These are phyloP conservation scores for Datura wrightii DNA, from an alignment of 257 asterid species.

Conservation along the genomic window DNA sequence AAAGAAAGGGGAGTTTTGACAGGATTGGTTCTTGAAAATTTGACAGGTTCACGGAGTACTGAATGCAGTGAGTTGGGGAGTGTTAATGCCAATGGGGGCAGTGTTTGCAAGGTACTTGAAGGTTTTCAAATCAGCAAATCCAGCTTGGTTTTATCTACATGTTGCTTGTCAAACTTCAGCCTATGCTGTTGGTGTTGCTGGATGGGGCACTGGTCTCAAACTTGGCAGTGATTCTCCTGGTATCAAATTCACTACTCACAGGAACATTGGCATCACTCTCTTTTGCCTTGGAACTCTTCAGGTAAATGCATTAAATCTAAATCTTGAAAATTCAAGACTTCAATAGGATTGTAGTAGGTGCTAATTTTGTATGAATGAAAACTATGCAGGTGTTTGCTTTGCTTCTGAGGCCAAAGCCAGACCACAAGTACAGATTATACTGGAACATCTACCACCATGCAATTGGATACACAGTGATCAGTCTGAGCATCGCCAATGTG, in stretches of 20 bases:
- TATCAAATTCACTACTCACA: slow-evolving; percentile 45
- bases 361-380: background rate
- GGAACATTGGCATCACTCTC: slow-evolving; percentile 69
- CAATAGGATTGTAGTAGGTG: background rate
- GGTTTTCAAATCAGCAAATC: slow-evolving; percentile 69
- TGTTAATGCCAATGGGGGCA: slow-evolving; percentile 72
- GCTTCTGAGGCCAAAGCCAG: slow-evolving; percentile 81
- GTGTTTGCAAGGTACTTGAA: slow-evolving; percentile 69
- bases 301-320: slow-evolving; percentile 13
- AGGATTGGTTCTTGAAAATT: background rate
- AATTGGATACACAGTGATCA: slow-evolving; percentile 63
- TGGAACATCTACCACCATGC: slow-evolving; percentile 84
- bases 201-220: slow-evolving; percentile 80
- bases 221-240: slow-evolving; percentile 72
- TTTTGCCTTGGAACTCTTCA: slow-evolving; percentile 79
- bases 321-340: background rate
- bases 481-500: slow-evolving; percentile 63
- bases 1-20: background rate
- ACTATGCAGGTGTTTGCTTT: slow-evolving; percentile 59
- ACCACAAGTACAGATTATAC: slow-evolving; percentile 69
- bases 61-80: slow-evolving; percentile 86
- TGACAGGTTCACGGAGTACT: slow-evolving; percentile 69
- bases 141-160: slow-evolving; percentile 87
- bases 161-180: slow-evolving; percentile 64
- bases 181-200: slow-evolving; percentile 74